Base-by-base conservation (phyloP, 1,284 basidiomycete genomes). In the Apiotrichum veenhuisii region DNA sequence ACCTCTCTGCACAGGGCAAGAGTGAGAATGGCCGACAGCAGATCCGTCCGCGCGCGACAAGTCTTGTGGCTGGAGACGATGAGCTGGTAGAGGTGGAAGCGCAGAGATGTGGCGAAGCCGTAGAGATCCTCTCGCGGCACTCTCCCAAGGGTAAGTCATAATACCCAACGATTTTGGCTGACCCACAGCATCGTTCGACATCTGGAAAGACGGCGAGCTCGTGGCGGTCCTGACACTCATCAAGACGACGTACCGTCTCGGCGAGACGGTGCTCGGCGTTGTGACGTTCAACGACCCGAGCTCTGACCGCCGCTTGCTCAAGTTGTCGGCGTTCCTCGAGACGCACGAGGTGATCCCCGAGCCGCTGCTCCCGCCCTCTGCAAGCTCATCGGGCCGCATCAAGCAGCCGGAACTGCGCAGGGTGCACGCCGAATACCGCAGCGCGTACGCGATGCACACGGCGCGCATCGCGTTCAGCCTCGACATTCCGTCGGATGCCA, bases 171-270 rank as follows among this genome's bases (percentile, higher is more conserved):
- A 30, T 30, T 30, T 12, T 15, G 20, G 14, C 58, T 58, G 36
- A 52, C 41, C 11, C 2, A 25, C 62, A 93, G 91, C 87, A 34
- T 92, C 91, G 0, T 95, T 90, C 76, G 92, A 96, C 76, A 91
- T 96, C 58, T 87, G 86, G 68, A 93, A 95, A 78, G 89, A 93
- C 48, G 90, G 88, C 0, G 82, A 88, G 50, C 84, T 86, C 43
- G 90, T 95, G 52, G 91, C 92, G 1, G 85, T 89, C 27, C 77
- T 96, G n/a, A 94, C 91, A 0, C 88, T 96, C 62, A 84, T 88
- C 41, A 96, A 95, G 77, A 86, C 86, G 40, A 87, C 88, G 1
- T 95, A 90, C 74, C 79, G 93, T 23, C 82, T 95, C 0, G 92
- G 92, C 4, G 93, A 96, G 77, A 92, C 90, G 0, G 85, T 95